Conservation (phyloP, 1,139 yeast species). For the Magnusiomyces fungicola region DNA sequence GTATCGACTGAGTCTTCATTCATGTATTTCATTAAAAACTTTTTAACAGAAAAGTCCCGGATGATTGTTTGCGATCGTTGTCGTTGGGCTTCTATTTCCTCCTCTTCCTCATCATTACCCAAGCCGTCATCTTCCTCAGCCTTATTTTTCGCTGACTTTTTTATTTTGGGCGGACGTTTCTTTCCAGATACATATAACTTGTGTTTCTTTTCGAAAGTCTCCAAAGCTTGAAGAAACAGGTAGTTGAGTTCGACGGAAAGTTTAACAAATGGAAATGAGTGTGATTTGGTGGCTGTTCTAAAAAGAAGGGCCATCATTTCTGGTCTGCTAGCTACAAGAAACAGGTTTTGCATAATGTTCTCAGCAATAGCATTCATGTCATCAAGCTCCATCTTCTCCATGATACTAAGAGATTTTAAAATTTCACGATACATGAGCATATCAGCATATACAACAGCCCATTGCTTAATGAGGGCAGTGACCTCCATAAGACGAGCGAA, state of each 20-base stretch:
- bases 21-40: conserved; percentile 36
- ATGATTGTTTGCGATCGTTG: conserved; percentile 36
- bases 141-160: conserved; percentile 21
- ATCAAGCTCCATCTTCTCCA: conserved; percentile 36
- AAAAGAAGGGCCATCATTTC: conserved; percentile 55
- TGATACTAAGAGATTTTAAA: conserved; percentile 46
- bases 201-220: conserved; percentile 57
- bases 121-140: conserved; percentile 39
- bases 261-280: conserved; percentile 50
- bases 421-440: conserved; percentile 64
- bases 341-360: conserved; percentile 47
- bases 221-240: conserved; percentile 59
- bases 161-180: conserved; percentile 31
- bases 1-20: conserved; percentile 41
- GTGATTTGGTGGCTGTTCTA: conserved; percentile 55
- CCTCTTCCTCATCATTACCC: conserved; percentile 39
- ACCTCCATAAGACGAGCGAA: conserved; percentile 51
- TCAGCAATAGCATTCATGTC: conserved; percentile 45
- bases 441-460: conserved; percentile 50
- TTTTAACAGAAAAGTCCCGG: conserved; percentile 45
- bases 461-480: conserved; percentile 34
- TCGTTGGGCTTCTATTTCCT: conserved; percentile 34
- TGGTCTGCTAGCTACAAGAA: conserved; percentile 59
- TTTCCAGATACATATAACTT: conserved; percentile 48
- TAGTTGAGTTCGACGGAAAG: conserved; percentile 62